Percentiles rank a stretch among this genome's conserved stretches.
Conservation (phyloP, 768 basidiomycete species). For the Trichaptum fuscoviolaceum region DNA sequence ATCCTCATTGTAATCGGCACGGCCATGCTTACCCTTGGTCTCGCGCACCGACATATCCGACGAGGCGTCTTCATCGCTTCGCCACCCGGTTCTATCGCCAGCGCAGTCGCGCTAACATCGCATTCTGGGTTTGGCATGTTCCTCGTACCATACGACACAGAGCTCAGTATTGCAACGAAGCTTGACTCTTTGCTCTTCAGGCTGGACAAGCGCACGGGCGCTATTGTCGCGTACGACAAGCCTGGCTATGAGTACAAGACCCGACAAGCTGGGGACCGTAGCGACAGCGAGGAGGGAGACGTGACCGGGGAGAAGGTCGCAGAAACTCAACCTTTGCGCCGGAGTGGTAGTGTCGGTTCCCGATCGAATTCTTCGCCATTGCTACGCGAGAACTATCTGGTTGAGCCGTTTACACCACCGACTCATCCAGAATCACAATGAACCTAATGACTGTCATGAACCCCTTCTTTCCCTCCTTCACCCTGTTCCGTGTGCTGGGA, state of each 20-base stretch:
- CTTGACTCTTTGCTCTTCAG: conserved; percentile 47
- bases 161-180: conserved; percentile 38
- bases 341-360: not conserved
- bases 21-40: conserved; percentile 42
- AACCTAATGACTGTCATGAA: not conserved
- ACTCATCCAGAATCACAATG: not conserved
- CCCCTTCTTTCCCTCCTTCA: not conserved
- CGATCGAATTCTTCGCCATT: not conserved
- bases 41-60: conserved; percentile 41
- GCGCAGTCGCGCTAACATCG: conserved; percentile 49
- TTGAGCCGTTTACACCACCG: not conserved
- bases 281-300: not conserved
- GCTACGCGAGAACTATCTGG: not conserved
- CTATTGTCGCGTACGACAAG: conserved; percentile 51
- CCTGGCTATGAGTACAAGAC: not conserved
- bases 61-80: conserved; percentile 45
- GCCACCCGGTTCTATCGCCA: conserved; percentile 56
- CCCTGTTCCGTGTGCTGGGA: not conserved
- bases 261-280: not conserved
- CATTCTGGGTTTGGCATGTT: conserved; percentile 60
- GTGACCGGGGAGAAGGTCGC: not conserved
- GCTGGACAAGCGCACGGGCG: conserved; percentile 54
- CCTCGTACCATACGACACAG: conserved; percentile 54
- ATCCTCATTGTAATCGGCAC: conserved; percentile 45
- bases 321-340: not conserved